Evolutionary conservation across 148 eudicot genomes (phyloP), one percentile per base, ranked within the genome.

Genomic region (Mesembryanthemum crystallinum): DNA sequence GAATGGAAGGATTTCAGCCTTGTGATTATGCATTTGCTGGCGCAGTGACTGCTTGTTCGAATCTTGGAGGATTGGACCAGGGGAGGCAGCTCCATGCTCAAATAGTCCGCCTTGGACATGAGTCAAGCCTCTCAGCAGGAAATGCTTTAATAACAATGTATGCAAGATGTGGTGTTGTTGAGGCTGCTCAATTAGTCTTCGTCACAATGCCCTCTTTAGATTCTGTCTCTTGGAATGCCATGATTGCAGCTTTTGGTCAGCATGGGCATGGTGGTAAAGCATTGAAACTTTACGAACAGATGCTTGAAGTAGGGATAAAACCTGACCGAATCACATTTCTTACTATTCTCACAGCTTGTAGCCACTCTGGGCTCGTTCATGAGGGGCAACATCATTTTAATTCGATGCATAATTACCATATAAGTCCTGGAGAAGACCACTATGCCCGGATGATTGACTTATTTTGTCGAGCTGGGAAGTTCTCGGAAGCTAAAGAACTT

Each of bases 71-170:
- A 54, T 72, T 89, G 52, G 86, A 87, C 27, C 82, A 76, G 69
- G 92, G 92, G 59, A 80, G 83, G 45, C 90, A 89, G 73, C 82
- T 89, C 60, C 92, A 89, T 80, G 82, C 85, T 28, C 90, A 87
- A 71, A 79, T 87, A 21, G 64, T 87, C 62, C 73, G 60, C 24
- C 47, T 82, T 15, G 92, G 92, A 24, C 85, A 73, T 23, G 87
- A 85, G 73, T 78, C 87, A 10, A 89, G 90, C 81, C 87, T 89
- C 76, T 89, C 92, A 20, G 84, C 81, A 33, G 85, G 77, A 68
- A 89, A 87, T 82, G 90, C 92, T 42, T 75, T 89, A 58, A 89
- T 89, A 78, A 89, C 90, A 59, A 89, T 87, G 92, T 89, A 89
- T 65, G 88, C 82, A 63, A 87, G 83, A 83, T 89, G 92, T 45